A percentile compares a stretch with the other conserved stretches of the same genome.
phyloP scores from a whole-genome alignment of 208 protist genomes.

The Spongospora subterranea region DNA sequence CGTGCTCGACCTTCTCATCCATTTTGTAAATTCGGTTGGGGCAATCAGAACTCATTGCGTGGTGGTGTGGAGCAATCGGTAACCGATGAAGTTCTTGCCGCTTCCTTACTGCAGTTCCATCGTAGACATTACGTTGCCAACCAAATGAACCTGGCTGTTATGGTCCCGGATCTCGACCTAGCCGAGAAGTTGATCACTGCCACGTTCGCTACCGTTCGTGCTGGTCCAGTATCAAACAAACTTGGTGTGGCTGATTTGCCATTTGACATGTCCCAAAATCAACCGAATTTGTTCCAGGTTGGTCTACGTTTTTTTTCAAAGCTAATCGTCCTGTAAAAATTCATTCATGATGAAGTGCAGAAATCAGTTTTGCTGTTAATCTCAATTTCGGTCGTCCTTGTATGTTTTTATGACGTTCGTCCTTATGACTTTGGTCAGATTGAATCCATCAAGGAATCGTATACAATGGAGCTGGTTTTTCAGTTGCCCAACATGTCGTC shows the following conservation, averaged over 20 bases:
- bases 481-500: neutral
- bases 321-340: too few species aligned
- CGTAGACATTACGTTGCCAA: neutral
- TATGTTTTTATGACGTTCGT: neutral
- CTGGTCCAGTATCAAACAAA: neutral
- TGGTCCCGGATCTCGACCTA: neutral
- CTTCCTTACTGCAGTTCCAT: neutral
- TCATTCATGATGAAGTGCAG: neutral
- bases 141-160: conserved; percentile 28
- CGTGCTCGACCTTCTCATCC: neutral
- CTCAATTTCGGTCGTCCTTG: neutral
- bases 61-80: neutral
- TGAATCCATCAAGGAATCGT: neutral
- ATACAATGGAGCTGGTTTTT: conserved; percentile 38
- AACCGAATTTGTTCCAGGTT: neutral
- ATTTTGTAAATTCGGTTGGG: conserved; percentile 46
- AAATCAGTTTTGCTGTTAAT: neutral
- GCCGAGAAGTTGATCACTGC: neutral
- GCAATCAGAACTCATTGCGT: conserved; percentile 1
- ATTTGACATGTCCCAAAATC: neutral
- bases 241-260: neutral
- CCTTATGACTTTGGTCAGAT: neutral
- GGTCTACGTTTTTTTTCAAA: too few species aligned
- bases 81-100: neutral
- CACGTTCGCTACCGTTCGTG: neutral